These are phyloP conservation scores for Daldinia sp. DNA, from an alignment of 2,329 filamentous ascomycete species.

Conservation along the genomic window DNA sequence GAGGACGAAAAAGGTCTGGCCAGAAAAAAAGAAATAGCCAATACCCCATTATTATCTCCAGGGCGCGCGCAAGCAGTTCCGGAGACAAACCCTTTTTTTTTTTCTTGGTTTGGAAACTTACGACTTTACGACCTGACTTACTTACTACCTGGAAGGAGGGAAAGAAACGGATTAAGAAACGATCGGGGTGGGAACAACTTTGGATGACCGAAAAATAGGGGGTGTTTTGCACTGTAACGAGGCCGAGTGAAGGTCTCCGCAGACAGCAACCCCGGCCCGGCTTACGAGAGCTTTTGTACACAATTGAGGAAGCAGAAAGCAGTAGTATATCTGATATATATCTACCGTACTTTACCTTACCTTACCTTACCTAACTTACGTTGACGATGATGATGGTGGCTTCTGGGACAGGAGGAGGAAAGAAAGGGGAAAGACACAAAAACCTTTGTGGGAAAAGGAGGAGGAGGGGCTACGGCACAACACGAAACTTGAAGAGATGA, in stretches of 20 bases:
- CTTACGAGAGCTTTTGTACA: conserved; percentile 27
- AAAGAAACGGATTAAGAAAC: conserved; percentile 11
- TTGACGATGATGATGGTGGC: conserved; percentile 29
- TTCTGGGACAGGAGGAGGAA: conserved; percentile 9
- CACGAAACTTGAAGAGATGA: conserved; percentile 2
- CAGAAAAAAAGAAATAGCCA: conserved; percentile 32
- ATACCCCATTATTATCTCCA: conserved; percentile 32
- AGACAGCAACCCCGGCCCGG: not conserved
- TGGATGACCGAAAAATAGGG: conserved; percentile 18
- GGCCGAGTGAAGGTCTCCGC: not conserved
- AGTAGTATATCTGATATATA: not conserved
- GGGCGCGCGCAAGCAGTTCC: conserved; percentile 36
- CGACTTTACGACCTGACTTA: conserved; percentile 33
- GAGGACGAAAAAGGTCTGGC: conserved; percentile 11
- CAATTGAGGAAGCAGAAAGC: conserved; percentile 24
- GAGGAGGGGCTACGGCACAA: conserved; percentile 6
- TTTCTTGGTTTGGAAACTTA: conserved; percentile 3
- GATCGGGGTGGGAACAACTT: conserved; percentile 23
- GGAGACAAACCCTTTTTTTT: conserved; percentile 18
- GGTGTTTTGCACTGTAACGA: no score
- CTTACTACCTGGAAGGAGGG: not conserved
- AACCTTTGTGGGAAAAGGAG: conserved; percentile 11
- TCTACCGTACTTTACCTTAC: not conserved
- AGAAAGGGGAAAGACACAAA: conserved; percentile 7
- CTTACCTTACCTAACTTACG: not conserved